Base-by-base conservation (phyloP, 305 asterid genomes). In the Nicotiana rustica region DNA sequence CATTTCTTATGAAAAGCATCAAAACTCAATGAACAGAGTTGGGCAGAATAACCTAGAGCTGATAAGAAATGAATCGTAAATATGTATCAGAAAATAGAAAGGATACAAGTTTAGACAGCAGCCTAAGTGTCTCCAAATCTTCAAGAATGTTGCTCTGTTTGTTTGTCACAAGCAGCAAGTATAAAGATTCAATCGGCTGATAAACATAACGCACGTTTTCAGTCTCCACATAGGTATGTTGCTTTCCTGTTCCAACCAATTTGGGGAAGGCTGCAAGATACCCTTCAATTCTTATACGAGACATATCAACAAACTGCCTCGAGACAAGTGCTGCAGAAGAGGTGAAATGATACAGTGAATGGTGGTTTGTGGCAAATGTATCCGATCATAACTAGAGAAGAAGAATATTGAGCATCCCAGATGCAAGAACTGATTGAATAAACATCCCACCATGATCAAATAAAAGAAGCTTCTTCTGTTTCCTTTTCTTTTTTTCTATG, bases 111-210 rank as follows among this genome's bases (percentile, higher is more conserved):
- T 93, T 94, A 10, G 97, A 93, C 31, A 94, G 97, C 69, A 91
- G 94, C 90, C 97, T 90, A 85, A 93, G 82, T 44, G 98, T 92
- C 71, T 91, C 98, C 92, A 94, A 85, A 85, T 94, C 98, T 70
- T 94, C 97, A 79, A 94, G 97, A 87, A 94, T 94, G 88, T 94
- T 93, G 93, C 98, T 94, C 88, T 94, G 97, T 77, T 94, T 94
- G 85, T 87, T 94, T 12, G 98, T 94, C 80, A 94, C 97, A 73
- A 94, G 97, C 85, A 94, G 88, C 90, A 94, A 86, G 89, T 88
- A 94, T 67, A 93, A 87, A 57, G 93, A 73, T 89, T 94, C 98
- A 66, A 94, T 94, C 14, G 97, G 94, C 91, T 94, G 97, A 85
- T 93, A 94, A 65, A 93, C 98, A 85, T 93, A 94, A 35, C 98